Evolutionary conservation across 192 early-diverging fungal species (phyloP).

Genomic region (Backusella tuberculispora): DNA sequence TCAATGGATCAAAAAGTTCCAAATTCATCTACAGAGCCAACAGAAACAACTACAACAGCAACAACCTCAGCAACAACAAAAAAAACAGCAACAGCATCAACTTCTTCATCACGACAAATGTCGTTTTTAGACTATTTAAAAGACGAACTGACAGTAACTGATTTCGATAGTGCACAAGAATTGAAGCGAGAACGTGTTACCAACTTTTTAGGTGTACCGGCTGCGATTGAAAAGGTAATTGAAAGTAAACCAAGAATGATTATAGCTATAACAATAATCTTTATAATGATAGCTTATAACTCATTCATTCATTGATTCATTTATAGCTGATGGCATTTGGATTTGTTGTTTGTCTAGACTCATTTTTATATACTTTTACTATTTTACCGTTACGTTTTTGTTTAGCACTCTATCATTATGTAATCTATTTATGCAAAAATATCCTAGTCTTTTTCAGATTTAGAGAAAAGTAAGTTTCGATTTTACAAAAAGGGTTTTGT

Average conservation of each 20-base stretch:
- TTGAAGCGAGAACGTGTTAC: conserved; percentile 85
- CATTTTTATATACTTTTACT: conserved; percentile 94
- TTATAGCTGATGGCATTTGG: conserved; percentile 87
- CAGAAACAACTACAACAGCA: conserved; percentile 14
- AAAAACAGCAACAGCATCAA: neutral
- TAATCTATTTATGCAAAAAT: conserved; percentile 42
- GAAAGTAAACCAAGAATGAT: neutral
- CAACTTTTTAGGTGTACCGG: conserved; percentile 88
- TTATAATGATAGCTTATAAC: neutral
- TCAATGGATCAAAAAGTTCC: neutral
- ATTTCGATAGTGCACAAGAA: conserved; percentile 75
- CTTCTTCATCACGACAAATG: conserved; percentile 25
- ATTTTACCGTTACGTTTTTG: conserved; percentile 88
- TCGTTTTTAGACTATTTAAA: conserved; percentile 62
- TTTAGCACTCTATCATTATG: conserved; percentile 62
- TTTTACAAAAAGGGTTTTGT: neutral
- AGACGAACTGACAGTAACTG: conserved; percentile 66
- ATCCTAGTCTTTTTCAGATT: conserved; percentile 38
- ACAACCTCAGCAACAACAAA: neutral
- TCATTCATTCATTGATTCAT: neutral
- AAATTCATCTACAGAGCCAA: neutral
- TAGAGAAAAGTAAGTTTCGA: conserved; percentile 39
- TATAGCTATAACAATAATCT: neutral
- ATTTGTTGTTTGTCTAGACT: conserved; percentile 89
- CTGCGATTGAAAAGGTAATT: conserved; percentile 83